Base-by-base conservation (phyloP, 805 yeast species). In the Scheffersomyces coipomensis region DNA sequence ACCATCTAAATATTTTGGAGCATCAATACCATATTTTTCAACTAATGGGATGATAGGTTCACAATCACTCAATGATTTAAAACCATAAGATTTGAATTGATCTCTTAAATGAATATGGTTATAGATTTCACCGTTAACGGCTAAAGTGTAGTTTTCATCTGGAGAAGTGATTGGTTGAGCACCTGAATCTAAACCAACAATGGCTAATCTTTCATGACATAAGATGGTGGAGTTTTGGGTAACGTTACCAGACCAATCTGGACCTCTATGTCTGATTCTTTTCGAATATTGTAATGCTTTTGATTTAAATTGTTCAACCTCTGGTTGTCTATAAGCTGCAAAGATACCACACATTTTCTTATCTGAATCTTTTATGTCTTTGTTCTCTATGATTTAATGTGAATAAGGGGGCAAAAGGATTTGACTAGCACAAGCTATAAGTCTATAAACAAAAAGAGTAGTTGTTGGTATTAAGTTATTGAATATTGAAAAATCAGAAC, bases 41-140 rank as follows among this genome's bases (percentile, higher is more conserved):
- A 85, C 87, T 53, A 93, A 71, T 39, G 99, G 99, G 51, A 93
- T 88, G 68, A 93, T 91, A 40, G 96, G 93, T 72, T 93, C 99
- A 78, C 99, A 93, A 71, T 93, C 99, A 26, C 89, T 79, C 52
- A 88, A 75, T 37, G 97, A 88, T 68, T 86, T 79, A 80, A 78
- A 93, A 45, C 71, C 63, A 68, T 93, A 93, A 39, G 78, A 85
- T 35, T 73, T 53, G 58, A 83, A 79, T 67, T 86, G 78, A 35
- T 77, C 78, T 76, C 99, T 84, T 59, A 93, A 62, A 53, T 83
- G 76, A 65, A 90, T 88, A 71, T 93, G 99, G 84, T 93, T 93
- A 73, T 93, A 93, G 58, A 93, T 91, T 71, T 93, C 99, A 55
- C 98, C 99, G 75, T 93, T 93, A 63, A 93, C 99, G 45, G 95